Conservation (phyloP, 176 grass and related monocot species). For the Musa beccarii region DNA sequence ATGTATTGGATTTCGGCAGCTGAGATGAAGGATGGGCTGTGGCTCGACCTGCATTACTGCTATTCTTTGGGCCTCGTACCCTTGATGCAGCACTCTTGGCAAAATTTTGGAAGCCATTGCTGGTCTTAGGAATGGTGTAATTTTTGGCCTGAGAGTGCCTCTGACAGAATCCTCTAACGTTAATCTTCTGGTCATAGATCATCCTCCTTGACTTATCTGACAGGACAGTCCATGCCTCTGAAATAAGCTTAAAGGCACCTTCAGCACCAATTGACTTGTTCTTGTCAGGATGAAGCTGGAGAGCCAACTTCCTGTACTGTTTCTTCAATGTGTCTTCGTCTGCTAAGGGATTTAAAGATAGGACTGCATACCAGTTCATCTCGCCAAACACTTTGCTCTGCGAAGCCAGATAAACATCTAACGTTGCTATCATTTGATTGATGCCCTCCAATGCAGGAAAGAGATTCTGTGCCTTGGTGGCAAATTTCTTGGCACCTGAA, state of each 20-base stretch:
- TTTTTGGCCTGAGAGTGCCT: conserved; percentile 20
- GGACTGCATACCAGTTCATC: conserved; percentile 51
- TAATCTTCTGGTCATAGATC: conserved; percentile 36
- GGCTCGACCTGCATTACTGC: conserved; percentile 8
- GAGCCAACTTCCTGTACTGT: conserved; percentile 57
- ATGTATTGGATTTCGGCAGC: conserved; percentile 24
- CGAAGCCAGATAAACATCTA: conserved; percentile 46
- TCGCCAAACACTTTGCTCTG: conserved; percentile 33
- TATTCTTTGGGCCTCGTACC: conserved; percentile 5
- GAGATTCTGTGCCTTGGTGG: conserved; percentile 51
- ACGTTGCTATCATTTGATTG: conserved; percentile 45
- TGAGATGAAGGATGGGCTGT: not conserved
- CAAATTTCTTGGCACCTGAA: conserved; percentile 41
- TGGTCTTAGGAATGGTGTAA: not conserved
- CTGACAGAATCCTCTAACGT: conserved; percentile 6
- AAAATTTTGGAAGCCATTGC: conserved; percentile 11
- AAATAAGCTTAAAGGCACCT: conserved; percentile 47
- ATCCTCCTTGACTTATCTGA: conserved; percentile 43
- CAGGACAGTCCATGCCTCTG: conserved; percentile 57
- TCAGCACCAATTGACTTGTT: conserved; percentile 49
- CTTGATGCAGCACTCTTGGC: not conserved
- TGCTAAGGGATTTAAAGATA: conserved; percentile 29
- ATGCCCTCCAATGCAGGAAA: conserved; percentile 43
- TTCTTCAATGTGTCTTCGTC: conserved; percentile 50
- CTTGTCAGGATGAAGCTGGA: conserved; percentile 71